Conservation (phyloP, 1,284 basidiomycete genomes). For the Inonotus hispidus region DNA sequence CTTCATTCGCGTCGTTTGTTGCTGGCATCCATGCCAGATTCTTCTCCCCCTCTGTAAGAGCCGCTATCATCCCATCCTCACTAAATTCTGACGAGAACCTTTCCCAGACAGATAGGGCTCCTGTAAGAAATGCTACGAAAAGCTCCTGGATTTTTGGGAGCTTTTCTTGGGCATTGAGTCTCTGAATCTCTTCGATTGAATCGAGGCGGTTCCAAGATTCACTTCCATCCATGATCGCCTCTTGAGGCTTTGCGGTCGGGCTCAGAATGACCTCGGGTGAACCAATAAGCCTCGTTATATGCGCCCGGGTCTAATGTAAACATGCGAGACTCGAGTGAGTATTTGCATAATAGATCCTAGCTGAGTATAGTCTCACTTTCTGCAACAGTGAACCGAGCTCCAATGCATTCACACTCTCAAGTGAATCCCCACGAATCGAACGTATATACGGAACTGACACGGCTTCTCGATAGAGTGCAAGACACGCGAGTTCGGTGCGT, state of each 20-base stretch:
- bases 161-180: background rate
- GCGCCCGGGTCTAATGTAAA: conserved; percentile 3
- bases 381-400: conserved; percentile 12
- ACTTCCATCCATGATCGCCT: conserved; percentile 10
- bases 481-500: conserved; percentile 15
- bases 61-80: background rate
- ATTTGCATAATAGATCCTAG: too few species aligned
- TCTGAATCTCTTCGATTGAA: background rate
- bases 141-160: background rate
- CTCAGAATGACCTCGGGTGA: conserved; percentile 22
- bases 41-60: background rate
- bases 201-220: background rate
- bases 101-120: background rate
- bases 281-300: conserved; percentile 22
- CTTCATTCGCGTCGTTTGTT: conserved; percentile 10
- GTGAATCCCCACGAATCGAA: background rate
- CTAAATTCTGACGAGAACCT: background rate
- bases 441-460: conserved; percentile 13
- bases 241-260: background rate
- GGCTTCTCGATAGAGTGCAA: conserved; percentile 13
- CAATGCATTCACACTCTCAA: conserved; percentile 6
- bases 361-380: conserved; percentile 2
- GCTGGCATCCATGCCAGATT: conserved; percentile 1
- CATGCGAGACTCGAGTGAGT: too few species aligned
- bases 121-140: background rate